Percentiles rank a stretch among this genome's conserved stretches.
These are phyloP conservation scores for Termitomyces sp. DNA, from an alignment of 768 basidiomycete species.

Conservation along the genomic window DNA sequence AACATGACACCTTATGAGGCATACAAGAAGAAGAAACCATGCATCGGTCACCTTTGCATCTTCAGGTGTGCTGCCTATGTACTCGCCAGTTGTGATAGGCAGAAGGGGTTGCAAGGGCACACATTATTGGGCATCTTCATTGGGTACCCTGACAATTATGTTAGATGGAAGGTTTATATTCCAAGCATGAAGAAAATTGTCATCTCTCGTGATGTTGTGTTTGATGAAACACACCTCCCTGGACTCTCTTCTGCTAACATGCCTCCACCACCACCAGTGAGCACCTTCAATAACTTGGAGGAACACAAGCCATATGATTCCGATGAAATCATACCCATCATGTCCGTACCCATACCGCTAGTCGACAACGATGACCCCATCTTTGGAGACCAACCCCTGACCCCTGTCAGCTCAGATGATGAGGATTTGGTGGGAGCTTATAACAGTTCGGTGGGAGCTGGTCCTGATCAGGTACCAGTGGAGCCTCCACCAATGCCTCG, in stretches of 20 bases:
- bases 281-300: too few species aligned
- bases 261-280: too few species aligned
- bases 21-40: not conserved
- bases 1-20: not conserved
- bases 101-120: constrained; percentile 23
- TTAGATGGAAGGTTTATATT: not conserved
- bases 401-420: too few species aligned
- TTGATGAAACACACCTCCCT: not conserved
- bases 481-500: not conserved
- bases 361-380: too few species aligned
- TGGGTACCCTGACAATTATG: too few species aligned
- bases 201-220: constrained; percentile 6
- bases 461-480: too few species aligned
- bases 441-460: too few species aligned
- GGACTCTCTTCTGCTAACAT: constrained; percentile 15
- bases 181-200: constrained; percentile 21
- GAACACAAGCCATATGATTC: too few species aligned
- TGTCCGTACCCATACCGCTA: too few species aligned
- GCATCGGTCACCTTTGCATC: constrained; percentile 23
- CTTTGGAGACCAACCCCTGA: too few species aligned
- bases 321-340: too few species aligned
- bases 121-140: constrained; percentile 11
- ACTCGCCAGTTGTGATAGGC: constrained; percentile 27
- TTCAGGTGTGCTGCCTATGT: constrained; percentile 36
- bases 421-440: too few species aligned